Percentiles rank a stretch among this genome's conserved stretches.
phyloP scores from a whole-genome alignment of 2,329 filamentous ascomycete genomes.

The Claviceps sp. region DNA sequence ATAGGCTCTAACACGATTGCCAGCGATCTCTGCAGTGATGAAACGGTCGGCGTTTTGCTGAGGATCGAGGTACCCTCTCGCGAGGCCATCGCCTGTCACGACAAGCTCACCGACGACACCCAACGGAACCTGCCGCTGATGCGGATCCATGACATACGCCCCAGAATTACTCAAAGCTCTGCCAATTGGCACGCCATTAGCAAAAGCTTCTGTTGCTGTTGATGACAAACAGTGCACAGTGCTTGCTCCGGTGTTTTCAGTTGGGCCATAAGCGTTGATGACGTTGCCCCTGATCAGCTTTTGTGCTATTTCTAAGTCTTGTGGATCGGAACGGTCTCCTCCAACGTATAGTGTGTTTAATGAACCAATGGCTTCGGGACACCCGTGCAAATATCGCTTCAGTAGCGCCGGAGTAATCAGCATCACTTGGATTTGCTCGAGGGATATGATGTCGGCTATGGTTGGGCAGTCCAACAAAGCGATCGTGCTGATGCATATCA shows the following conservation, averaged over 20 bases:
- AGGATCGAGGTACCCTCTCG: slow-evolving; percentile 11
- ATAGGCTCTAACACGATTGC: slow-evolving; percentile 8
- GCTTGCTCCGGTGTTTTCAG: not conserved
- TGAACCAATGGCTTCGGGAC: not conserved
- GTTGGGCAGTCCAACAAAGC: slow-evolving; percentile 3
- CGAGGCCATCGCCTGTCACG: slow-evolving; percentile 14
- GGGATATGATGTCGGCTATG: not conserved
- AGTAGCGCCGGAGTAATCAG: not conserved
- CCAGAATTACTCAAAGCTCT: not conserved
- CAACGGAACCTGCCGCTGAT: slow-evolving; percentile 11
- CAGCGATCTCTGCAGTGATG: slow-evolving; percentile 6
- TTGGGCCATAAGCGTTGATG: slow-evolving; percentile 6
- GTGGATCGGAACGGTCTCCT: not conserved
- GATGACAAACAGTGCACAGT: not conserved
- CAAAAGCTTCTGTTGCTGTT: not conserved
- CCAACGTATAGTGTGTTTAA: not conserved
- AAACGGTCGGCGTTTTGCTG: slow-evolving; percentile 8
- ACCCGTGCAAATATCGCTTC: not conserved
- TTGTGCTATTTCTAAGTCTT: not conserved
- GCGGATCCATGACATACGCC: slow-evolving; percentile 12
- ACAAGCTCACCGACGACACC: slow-evolving; percentile 17
- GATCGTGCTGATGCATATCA: slow-evolving; percentile 7
- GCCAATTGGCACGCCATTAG: not conserved
- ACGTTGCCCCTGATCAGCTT: not conserved
- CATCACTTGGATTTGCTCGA: not conserved